A percentile compares a stretch with the other conserved stretches of the same genome.
Conservation (phyloP, 2,329 filamentous ascomycete species). For the Talaromyces pinophilus region DNA sequence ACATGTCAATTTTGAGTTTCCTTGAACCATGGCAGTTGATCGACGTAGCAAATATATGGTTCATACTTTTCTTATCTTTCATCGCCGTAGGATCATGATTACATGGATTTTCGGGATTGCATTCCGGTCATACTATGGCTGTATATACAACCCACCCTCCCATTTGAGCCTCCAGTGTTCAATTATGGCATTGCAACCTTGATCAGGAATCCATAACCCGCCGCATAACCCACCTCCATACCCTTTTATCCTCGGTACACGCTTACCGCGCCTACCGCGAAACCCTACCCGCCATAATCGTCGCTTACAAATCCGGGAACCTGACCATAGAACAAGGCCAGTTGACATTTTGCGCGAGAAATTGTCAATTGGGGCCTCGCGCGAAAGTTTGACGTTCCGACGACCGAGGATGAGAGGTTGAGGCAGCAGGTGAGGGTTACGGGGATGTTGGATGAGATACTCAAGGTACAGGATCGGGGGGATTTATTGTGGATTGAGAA, state of each 20-base stretch:
- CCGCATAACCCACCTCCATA: slow-evolving; percentile 8
- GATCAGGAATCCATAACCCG: not conserved
- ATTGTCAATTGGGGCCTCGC: not conserved
- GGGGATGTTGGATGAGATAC: slow-evolving; percentile 11
- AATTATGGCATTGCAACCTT: not conserved
- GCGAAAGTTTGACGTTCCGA: not conserved
- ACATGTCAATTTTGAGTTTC: not conserved
- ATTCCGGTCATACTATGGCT: not conserved
- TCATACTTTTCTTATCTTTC: not conserved
- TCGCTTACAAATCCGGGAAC: not conserved
- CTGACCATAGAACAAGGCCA: slow-evolving; percentile 5
- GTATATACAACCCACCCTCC: not conserved
- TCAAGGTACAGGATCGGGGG: slow-evolving; percentile 8
- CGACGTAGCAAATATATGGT: too few relatives aligned
- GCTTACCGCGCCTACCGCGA: slow-evolving; percentile 15
- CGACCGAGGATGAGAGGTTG: slow-evolving; percentile 7
- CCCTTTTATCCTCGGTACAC: not conserved
- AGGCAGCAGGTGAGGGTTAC: slow-evolving; percentile 6
- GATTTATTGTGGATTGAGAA: slow-evolving; percentile 15
- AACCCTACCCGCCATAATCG: slow-evolving; percentile 5
- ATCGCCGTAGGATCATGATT: slow-evolving; percentile 9
- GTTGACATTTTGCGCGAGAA: not conserved
- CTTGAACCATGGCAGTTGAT: not conserved
- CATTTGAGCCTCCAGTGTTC: too few relatives aligned
- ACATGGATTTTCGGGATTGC: not conserved